Percentiles rank a stretch among this genome's conserved stretches.
phyloP scores from a whole-genome alignment of 768 basidiomycete genomes.

The Boletus fagicola region DNA sequence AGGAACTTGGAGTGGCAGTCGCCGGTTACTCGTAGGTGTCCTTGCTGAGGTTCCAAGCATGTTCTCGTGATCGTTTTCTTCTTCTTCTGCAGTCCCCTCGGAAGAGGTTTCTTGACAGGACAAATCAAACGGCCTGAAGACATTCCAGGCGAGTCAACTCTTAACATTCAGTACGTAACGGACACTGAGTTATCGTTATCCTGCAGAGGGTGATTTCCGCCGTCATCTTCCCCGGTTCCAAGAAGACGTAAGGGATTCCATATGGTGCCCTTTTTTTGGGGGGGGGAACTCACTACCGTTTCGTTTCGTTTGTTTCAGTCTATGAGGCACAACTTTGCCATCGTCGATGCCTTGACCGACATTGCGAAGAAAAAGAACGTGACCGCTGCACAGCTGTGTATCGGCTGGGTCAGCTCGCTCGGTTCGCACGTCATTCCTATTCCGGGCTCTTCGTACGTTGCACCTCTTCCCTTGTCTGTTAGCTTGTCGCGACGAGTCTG shows the following conservation, averaged over 20 bases:
- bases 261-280: no score
- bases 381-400: slow-evolving; percentile 41
- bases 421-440: slow-evolving; percentile 48
- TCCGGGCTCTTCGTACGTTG: slow-evolving; percentile 45
- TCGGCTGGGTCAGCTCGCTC: slow-evolving; percentile 43
- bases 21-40: slow-evolving; percentile 53
- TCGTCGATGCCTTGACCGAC: slow-evolving; percentile 42
- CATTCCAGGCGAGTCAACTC: slow-evolving; percentile 25
- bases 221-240: slow-evolving; percentile 41
- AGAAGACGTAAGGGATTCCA: slow-evolving; percentile 31
- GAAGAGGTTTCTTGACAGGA: slow-evolving; percentile 33
- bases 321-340: slow-evolving; percentile 39
- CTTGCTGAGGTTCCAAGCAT: not conserved
- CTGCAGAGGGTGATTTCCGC: slow-evolving; percentile 42
- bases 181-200: slow-evolving; percentile 9
- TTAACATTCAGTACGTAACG: not conserved
- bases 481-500: slow-evolving; percentile 1
- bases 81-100: slow-evolving; percentile 39
- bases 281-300: not conserved
- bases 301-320: not conserved
- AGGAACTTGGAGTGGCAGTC: slow-evolving; percentile 53
- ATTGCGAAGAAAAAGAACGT: slow-evolving; percentile 43
- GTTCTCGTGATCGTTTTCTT: slow-evolving; percentile 18
- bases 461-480: not conserved
- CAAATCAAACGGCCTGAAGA: slow-evolving; percentile 40